Base-by-base conservation (phyloP, 352 stramenopile genomes). In the Pythium graminicola region DNA sequence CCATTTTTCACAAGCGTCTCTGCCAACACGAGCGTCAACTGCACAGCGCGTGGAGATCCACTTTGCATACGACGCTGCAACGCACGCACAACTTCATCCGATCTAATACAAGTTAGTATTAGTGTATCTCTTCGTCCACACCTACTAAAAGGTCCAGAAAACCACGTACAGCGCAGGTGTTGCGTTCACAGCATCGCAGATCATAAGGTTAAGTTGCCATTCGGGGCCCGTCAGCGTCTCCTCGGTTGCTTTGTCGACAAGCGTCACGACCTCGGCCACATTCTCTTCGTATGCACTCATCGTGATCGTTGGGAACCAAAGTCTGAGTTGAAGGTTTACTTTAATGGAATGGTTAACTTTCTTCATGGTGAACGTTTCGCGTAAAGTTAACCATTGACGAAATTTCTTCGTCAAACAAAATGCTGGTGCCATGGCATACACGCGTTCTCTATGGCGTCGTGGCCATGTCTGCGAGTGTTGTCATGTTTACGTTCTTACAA, bases 1-100 rank as follows among this genome's bases (percentile, higher is more conserved):
- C 80, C 80, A 53, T 93, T 93, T 62, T 90, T 91, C 36, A 93
- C 77, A 26, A 89, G 29, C 14, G 79, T 85, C 47, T 91, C 83
- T 0, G 69, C 75, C 29, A 90, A 52, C 40, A 89, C 56, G 9
- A 93, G 61, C 54, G 83, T 60, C 39, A 81, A 60, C 2, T 86
- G 65, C 42, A 72, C 58, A 19, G 59, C 54, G 24, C 77, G 75
- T 1, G 77, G 62, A 24, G 53, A 64, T 10, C 60, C 66, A 54
- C 62, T 80, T 48, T 87, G 77, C 49, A 91, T 64, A 10, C 72
- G 72, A 4, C 58, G 65, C 64, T 85, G 76, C 43, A 91, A 50
- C 4, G 73, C 50, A 1, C 67, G 73, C 49, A 88, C 76, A 10
- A 88, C 72, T 20, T 81, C 67, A 55, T 86, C 76, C 28, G 73